Evolutionary conservation across 371 early-diverging fungal species (phyloP).

Genomic region (Syncephalis fuscata): DNA sequence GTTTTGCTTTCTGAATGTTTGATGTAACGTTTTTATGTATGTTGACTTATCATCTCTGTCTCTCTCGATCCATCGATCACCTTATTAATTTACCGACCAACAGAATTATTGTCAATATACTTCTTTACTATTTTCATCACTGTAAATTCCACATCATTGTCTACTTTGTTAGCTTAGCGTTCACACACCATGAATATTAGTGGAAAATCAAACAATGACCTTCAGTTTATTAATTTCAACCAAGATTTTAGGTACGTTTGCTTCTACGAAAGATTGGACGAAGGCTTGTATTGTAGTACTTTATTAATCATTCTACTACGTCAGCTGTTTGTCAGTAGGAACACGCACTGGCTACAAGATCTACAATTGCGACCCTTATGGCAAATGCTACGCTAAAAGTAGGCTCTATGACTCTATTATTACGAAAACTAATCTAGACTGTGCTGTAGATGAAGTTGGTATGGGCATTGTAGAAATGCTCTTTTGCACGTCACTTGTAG

Average conservation of each 20-base stretch:
- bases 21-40: too few species aligned
- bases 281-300: neutral
- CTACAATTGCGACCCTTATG: slow-evolving; percentile 90
- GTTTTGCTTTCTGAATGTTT: too few species aligned
- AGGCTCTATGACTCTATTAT: slow-evolving; percentile 7
- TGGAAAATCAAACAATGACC: slow-evolving; percentile 19
- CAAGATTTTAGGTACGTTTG: slow-evolving; percentile 68
- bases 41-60: too few species aligned
- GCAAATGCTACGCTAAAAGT: slow-evolving; percentile 74
- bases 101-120: too few species aligned
- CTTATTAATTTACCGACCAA: too few species aligned
- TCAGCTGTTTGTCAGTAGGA: slow-evolving; percentile 85
- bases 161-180: too few species aligned
- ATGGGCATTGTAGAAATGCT: slow-evolving; percentile 93
- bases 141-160: too few species aligned
- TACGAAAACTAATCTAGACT: neutral
- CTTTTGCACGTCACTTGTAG: slow-evolving; percentile 89
- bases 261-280: neutral
- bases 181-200: slow-evolving; percentile 17
- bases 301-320: slow-evolving; percentile 6
- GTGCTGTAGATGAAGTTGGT: slow-evolving; percentile 49
- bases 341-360: slow-evolving; percentile 73
- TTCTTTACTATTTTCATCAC: too few species aligned
- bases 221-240: slow-evolving; percentile 74
- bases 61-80: too few species aligned